Evolutionary conservation across 139 green algal species (phyloP), one percentile per base, ranked within the genome.

Genomic region (Chlamydomonas sphaeroides): DNA sequence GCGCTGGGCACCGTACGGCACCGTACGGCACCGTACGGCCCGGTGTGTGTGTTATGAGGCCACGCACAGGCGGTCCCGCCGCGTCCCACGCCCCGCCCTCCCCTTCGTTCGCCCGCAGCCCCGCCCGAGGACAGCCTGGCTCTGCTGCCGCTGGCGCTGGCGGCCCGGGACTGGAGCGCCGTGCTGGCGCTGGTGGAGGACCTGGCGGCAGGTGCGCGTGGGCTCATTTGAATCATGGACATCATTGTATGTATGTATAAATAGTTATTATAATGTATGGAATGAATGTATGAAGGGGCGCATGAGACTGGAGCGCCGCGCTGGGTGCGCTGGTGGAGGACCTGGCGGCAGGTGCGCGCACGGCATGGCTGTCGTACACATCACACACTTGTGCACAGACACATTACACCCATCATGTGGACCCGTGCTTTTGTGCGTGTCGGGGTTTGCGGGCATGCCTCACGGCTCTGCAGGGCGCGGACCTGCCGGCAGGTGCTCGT

Each of bases 121-220:
- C 72, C 72, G 15, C 38, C 57, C 23, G 56, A 38, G 0, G 72
- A 56, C 14, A 80, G 56, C 8, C 56, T 68, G 26, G 72, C 61
- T 56, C 56, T 80, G 38, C 56, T 80, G 39, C 41, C 56, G 56
- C 57, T 80, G 72, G 6, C 72, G 38, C 38, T 68, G 56, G 3
- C 26, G 18, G 38, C 38, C 38, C 56, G 53, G 26, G 56, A 68
- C 56, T 80, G 39, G 56, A 1, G 6, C 17, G 32, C 36, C 14
- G 72, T 68, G 26, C 4, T 69, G 36, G 72, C 59, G 10, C 25
- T 38, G 23, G 72, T 80, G 53, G 26, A 20, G 56, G 72, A 35
- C 2, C 36, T 80, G 56, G 57, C 57, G 56, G 72, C 56, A 69
- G 72, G 35, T 59, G 36, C 17, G 7, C 23, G 56, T 62, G 56